Conservation (phyloP, 805 yeast species). For the Monosporozyma servazzii region DNA sequence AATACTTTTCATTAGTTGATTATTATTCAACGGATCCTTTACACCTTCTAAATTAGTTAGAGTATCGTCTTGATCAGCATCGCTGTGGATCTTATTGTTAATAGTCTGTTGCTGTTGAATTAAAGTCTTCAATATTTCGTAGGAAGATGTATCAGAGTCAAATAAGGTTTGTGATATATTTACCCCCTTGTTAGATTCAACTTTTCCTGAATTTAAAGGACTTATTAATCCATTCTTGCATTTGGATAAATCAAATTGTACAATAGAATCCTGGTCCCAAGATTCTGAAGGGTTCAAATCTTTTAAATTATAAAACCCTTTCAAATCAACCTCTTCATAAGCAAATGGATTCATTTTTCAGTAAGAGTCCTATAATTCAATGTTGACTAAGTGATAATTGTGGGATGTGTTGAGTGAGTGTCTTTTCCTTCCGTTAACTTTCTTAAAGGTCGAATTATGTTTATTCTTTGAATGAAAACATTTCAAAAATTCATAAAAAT, state of each 20-base stretch:
- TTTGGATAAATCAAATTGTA: conserved; percentile 16
- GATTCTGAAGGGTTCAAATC: conserved; percentile 34
- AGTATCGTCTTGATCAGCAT: conserved; percentile 6
- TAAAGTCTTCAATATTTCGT: conserved; percentile 27
- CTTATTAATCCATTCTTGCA: conserved; percentile 12
- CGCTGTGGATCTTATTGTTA: background rate
- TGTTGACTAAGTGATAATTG: background rate
- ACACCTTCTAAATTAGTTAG: conserved; percentile 1
- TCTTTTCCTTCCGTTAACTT: too few relatives aligned
- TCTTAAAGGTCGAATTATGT: background rate
- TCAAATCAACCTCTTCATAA: conserved; percentile 21
- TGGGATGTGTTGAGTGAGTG: background rate
- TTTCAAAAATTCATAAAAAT: too few relatives aligned
- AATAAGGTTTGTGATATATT: conserved; percentile 1
- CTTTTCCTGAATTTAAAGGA: background rate
- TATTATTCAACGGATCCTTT: conserved; percentile 52
- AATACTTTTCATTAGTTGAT: conserved; percentile 4
- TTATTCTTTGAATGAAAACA: background rate
- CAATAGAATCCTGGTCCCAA: conserved; percentile 31
- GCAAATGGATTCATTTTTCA: conserved; percentile 13
- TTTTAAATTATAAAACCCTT: conserved; percentile 36
- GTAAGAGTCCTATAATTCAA: background rate
- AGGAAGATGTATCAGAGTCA: conserved; percentile 24
- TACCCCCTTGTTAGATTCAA: background rate
- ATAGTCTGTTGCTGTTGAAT: conserved; percentile 18